Conservation (phyloP, 257 asterid species). For the Solanum etuberosum region DNA sequence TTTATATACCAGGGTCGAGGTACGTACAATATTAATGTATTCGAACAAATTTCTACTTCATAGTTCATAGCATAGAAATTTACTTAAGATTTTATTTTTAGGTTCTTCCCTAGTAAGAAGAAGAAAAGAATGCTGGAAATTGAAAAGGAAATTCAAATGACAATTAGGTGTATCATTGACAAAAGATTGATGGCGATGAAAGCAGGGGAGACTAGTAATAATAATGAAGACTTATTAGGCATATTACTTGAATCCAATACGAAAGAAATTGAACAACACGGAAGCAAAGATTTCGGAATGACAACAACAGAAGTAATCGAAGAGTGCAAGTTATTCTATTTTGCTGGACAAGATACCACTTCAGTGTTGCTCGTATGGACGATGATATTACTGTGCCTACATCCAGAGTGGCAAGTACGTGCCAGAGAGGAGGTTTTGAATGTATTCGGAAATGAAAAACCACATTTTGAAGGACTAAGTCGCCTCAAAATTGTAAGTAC, state of each 20-base stretch:
- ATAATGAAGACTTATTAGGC: constrained; percentile 3
- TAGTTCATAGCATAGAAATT: neutral
- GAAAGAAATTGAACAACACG: constrained; percentile 2
- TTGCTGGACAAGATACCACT: constrained; percentile 51
- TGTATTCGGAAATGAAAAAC: constrained; percentile 16
- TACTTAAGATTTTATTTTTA: neutral
- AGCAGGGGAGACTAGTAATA: neutral
- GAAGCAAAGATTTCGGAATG: constrained; percentile 1
- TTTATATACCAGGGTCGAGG: constrained; percentile 40
- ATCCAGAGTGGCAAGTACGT: constrained; percentile 18
- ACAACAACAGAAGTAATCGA: constrained; percentile 12
- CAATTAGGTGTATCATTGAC: constrained; percentile 12
- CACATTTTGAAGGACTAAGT: constrained; percentile 14
- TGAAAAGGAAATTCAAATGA: constrained; percentile 1
- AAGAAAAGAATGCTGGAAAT: constrained; percentile 7
- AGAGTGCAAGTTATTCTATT: constrained; percentile 40
- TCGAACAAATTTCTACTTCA: neutral
- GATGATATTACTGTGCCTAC: constrained; percentile 14
- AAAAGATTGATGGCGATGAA: constrained; percentile 15
- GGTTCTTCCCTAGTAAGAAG: constrained; percentile 32
- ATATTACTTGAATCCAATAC: constrained; percentile 9
- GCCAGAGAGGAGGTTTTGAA: constrained; percentile 26
- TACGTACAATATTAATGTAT: constrained; percentile 8
- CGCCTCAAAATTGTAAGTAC: constrained; percentile 20
- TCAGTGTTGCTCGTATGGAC: constrained; percentile 49